phyloP scores from a whole-genome alignment of 2,329 filamentous ascomycete genomes.

The Epichloe amarillans region DNA sequence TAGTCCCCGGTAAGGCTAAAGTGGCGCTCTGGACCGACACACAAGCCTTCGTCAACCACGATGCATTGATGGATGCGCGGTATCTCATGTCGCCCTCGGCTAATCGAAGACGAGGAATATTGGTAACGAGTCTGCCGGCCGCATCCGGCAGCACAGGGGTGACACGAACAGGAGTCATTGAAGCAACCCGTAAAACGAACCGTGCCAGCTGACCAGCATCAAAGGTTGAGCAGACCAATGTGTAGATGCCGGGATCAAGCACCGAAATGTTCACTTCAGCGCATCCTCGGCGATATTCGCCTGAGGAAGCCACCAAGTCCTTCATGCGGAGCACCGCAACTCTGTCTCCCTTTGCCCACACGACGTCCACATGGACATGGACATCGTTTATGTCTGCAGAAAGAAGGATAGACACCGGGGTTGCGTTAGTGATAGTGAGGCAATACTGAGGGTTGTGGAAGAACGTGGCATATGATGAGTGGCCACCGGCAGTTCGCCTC shows the following conservation, averaged over 20 bases:
- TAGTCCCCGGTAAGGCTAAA: conserved; percentile 12
- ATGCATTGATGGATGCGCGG: conserved; percentile 25
- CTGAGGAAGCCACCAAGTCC: conserved; percentile 70
- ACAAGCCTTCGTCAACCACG: conserved; percentile 44
- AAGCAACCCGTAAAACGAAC: conserved; percentile 65
- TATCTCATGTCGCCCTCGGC: conserved; percentile 24
- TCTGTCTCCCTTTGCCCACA: conserved; percentile 63
- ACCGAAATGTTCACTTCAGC: conserved; percentile 50
- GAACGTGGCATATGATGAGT: conserved; percentile 62
- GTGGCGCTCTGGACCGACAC: conserved; percentile 19
- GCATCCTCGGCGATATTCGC: conserved; percentile 76
- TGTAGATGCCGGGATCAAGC: conserved; percentile 65
- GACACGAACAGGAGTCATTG: conserved; percentile 42
- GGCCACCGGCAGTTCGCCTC: conserved; percentile 69
- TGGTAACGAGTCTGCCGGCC: conserved; percentile 57
- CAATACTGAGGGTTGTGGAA: conserved; percentile 80
- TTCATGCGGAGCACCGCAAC: conserved; percentile 55
- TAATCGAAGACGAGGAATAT: conserved; percentile 44
- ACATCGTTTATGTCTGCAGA: conserved; percentile 53
- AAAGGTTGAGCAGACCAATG: conserved; percentile 81
- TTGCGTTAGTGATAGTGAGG: conserved; percentile 41
- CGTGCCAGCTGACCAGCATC: conserved; percentile 62
- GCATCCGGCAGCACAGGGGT: conserved; percentile 54
- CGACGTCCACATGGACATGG: conserved; percentile 72
- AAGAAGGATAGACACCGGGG: conserved; percentile 60